These are phyloP conservation scores for Rhodotorula sp. DNA, from an alignment of 1,284 basidiomycete species.

Conservation along the genomic window DNA sequence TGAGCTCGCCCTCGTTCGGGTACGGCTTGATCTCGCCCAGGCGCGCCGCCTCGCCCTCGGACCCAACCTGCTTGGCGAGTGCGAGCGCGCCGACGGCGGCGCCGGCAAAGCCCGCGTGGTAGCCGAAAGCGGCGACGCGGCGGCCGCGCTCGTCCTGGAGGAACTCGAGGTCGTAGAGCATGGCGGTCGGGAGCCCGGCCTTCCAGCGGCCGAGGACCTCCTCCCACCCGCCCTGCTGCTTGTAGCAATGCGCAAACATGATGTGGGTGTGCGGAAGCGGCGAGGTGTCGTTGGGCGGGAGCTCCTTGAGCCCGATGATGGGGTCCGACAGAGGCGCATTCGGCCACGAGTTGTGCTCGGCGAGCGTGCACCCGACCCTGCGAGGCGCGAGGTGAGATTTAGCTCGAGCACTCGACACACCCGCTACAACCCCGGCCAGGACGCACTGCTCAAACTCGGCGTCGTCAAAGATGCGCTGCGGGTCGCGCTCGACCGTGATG, in stretches of 20 bases:
- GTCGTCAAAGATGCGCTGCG: conserved; percentile 94
- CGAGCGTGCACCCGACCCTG: conserved; percentile 87
- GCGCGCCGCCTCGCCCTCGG: conserved; percentile 57
- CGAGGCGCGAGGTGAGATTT: conserved; percentile 2
- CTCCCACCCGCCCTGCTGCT: conserved; percentile 91
- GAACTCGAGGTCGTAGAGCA: conserved; percentile 96
- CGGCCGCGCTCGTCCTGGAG: conserved; percentile 79
- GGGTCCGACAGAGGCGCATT: conserved; percentile 70
- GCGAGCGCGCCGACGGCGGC: conserved; percentile 91
- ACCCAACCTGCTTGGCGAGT: conserved; percentile 65
- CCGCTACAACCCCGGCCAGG: too few species aligned
- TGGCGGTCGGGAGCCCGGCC: conserved; percentile 69
- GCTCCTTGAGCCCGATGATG: conserved; percentile 96
- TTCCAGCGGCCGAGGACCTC: conserved; percentile 84
- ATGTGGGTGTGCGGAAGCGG: conserved; percentile 93
- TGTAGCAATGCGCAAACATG: conserved; percentile 99
- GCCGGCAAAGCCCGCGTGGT: conserved; percentile 96
- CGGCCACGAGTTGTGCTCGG: conserved; percentile 87
- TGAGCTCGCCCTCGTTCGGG: conserved; percentile 77
- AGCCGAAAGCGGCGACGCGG: conserved; percentile 98
- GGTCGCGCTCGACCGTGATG: conserved; percentile 88
- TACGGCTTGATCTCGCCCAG: conserved; percentile 76
- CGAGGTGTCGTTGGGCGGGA: conserved; percentile 70
- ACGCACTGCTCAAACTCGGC: conserved; percentile 87
- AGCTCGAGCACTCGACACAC: neutral